A percentile compares a stretch with the other conserved stretches of the same genome.
phyloP scores from a whole-genome alignment of 345 rosid species.

The Bruguiera sexangula region DNA sequence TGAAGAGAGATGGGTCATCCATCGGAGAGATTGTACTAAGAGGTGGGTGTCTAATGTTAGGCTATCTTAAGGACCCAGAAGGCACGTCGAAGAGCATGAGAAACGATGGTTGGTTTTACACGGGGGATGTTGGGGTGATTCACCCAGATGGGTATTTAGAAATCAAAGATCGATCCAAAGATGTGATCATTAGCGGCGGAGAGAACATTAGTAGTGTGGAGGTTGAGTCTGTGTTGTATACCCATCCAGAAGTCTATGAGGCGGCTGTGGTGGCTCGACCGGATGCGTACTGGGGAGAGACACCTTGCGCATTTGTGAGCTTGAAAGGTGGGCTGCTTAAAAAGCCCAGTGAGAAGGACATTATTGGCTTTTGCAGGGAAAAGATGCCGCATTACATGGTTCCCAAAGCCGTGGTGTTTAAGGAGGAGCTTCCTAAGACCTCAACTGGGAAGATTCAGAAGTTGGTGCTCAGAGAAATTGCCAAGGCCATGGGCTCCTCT shows the following conservation, averaged over 20 bases:
- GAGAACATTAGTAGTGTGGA: constrained; percentile 31
- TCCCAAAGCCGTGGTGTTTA: constrained; percentile 27
- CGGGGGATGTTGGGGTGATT: constrained; percentile 27
- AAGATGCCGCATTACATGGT: constrained; percentile 30
- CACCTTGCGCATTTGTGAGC: constrained; percentile 30
- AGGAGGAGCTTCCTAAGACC: constrained; percentile 25
- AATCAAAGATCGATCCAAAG: constrained; percentile 27
- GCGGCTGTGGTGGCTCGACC: constrained; percentile 30
- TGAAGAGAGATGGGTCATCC: constrained; percentile 12
- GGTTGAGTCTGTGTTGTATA: constrained; percentile 23
- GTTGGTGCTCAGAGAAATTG: constrained; percentile 20
- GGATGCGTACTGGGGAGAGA: constrained; percentile 28
- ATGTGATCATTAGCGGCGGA: constrained; percentile 31
- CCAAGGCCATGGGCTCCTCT: constrained; percentile 16
- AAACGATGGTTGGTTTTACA: constrained; percentile 22
- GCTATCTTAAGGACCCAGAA: constrained; percentile 19
- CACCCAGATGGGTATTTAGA: constrained; percentile 27
- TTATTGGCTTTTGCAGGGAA: constrained; percentile 19
- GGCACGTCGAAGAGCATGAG: constrained; percentile 11
- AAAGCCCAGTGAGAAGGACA: constrained; percentile 20
- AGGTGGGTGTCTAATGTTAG: constrained; percentile 17
- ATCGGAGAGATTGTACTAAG: constrained; percentile 20
- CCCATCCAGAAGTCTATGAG: constrained; percentile 16
- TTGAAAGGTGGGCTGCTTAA: not conserved
- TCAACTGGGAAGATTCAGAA: constrained; percentile 28